Conservation (phyloP, 2,329 filamentous ascomycete genomes). For the Ceratocystis variospora region DNA sequence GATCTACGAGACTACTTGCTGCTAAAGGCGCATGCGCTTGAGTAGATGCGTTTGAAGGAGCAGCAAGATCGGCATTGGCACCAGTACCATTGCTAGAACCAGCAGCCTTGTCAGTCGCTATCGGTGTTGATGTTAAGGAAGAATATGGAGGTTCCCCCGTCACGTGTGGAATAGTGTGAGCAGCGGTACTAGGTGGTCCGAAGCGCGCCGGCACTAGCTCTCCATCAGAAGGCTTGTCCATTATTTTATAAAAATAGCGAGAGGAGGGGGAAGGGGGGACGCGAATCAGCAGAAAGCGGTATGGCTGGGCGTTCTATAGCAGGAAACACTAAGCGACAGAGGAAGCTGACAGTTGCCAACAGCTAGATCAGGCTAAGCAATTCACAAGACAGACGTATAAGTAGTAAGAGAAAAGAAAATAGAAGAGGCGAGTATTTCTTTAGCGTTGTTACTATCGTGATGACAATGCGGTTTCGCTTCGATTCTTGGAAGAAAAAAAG, state of each 20-base stretch:
- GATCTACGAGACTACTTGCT: neutral
- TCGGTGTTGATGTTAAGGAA: neutral
- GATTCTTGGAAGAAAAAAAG: neutral
- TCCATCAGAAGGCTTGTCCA: neutral
- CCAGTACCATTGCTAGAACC: neutral
- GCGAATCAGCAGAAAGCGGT: neutral
- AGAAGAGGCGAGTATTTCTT: too few relatives aligned
- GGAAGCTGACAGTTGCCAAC: neutral
- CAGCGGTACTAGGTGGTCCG: neutral
- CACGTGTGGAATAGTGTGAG: slow-evolving; percentile 2
- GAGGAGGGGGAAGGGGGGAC: neutral
- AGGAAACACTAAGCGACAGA: neutral
- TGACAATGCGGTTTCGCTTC: neutral
- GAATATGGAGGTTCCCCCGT: neutral
- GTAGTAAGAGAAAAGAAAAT: too few relatives aligned
- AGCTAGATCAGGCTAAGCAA: too few relatives aligned
- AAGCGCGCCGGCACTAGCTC: neutral
- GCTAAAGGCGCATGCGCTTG: neutral
- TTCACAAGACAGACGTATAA: too few relatives aligned
- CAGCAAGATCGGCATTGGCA: neutral
- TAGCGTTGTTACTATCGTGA: neutral
- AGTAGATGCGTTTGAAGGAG: neutral
- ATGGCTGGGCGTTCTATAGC: neutral
- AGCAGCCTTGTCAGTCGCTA: neutral
- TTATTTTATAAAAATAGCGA: neutral